Evolutionary conservation across 2,329 filamentous ascomycete genomes (phyloP).

Genomic region (Pseudogymnoascus sp.): DNA sequence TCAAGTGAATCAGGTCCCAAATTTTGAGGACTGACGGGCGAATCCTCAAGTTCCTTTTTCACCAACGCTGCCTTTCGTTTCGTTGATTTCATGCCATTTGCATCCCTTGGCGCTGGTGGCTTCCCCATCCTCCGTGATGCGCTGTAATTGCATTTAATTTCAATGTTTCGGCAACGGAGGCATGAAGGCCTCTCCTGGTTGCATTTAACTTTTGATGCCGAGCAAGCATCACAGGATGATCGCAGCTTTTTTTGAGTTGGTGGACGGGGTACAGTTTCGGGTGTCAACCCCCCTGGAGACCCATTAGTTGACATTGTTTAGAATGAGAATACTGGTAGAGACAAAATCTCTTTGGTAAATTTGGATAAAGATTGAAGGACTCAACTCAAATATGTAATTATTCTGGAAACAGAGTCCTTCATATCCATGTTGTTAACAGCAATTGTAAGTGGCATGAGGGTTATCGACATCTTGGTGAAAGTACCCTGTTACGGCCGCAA

Average conservation of each 20-base stretch:
- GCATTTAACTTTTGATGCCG: constrained; percentile 1
- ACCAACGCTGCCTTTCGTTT: neutral
- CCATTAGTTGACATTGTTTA: neutral
- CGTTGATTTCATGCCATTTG: neutral
- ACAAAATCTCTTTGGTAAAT: neutral
- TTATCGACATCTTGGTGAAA: neutral
- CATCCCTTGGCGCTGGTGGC: neutral
- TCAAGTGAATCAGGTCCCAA: neutral
- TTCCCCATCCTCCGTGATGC: neutral
- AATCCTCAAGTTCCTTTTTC: neutral
- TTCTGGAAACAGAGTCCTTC: neutral
- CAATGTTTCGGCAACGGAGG: neutral
- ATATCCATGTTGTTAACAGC: neutral
- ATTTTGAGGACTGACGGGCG: neutral
- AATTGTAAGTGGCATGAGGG: neutral
- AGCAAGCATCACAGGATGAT: neutral
- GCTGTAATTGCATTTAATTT: neutral
- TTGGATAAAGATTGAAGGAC: neutral
- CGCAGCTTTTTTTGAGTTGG: neutral
- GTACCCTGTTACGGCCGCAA: neutral
- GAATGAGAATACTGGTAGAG: neutral
- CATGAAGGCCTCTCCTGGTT: neutral
- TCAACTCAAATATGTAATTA: neutral
- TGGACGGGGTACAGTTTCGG: neutral
- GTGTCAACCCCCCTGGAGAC: neutral